Conservation (phyloP, 2,329 filamentous ascomycete genomes). For the Akanthomyces uredinophilus region DNA sequence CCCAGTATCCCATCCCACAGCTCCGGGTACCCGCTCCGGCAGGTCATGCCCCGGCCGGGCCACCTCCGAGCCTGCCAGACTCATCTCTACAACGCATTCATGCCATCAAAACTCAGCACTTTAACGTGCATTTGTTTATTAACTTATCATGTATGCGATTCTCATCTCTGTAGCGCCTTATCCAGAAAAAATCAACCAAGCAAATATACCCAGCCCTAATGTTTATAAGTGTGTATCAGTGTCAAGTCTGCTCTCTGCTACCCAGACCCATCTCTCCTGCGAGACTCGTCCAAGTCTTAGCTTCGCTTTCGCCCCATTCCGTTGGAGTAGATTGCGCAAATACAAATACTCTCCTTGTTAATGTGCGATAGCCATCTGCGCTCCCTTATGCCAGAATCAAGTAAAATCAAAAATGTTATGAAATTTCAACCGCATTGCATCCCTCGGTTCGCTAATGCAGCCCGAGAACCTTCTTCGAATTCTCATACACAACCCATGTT, state of each 20-base stretch:
- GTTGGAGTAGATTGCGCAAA: neutral
- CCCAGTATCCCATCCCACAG: neutral
- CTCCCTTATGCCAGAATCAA: constrained; percentile 11
- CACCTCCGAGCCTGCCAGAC: neutral
- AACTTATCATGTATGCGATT: neutral
- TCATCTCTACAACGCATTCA: neutral
- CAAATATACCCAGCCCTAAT: neutral
- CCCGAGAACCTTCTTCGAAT: constrained; percentile 68
- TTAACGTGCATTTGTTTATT: neutral
- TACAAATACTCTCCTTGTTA: neutral
- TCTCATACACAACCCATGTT: constrained; percentile 90
- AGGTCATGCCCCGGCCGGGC: neutral
- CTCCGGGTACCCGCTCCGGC: constrained; percentile 10
- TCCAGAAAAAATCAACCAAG: constrained; percentile 1
- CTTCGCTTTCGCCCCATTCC: neutral
- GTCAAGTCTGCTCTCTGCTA: neutral
- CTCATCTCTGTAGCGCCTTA: neutral
- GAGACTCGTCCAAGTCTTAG: neutral
- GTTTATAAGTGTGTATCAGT: constrained; percentile 4
- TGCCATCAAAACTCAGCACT: neutral
- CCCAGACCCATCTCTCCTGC: neutral
- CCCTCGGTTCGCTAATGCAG: constrained; percentile 35
- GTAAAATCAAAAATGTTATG: neutral
- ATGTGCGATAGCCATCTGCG: neutral
- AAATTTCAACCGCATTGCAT: neutral